Percentiles rank a stretch among this genome's conserved stretches.
phyloP scores from a whole-genome alignment of 345 rosid genomes.

The Streptanthus diversifolius region DNA sequence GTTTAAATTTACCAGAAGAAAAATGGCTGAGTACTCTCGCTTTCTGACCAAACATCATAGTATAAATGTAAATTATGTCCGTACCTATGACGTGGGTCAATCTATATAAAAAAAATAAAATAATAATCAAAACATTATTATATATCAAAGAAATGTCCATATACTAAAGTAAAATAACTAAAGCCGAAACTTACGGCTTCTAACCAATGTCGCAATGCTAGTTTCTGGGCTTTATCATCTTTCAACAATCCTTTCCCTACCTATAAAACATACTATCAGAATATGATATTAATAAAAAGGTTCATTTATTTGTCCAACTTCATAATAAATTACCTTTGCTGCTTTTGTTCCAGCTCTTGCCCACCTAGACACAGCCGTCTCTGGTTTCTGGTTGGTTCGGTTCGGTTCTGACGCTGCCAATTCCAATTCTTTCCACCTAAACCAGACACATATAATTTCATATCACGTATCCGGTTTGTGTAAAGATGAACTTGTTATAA shows the following conservation, averaged over 20 bases:
- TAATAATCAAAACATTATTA: neutral
- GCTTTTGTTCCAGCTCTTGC: conserved; percentile 91
- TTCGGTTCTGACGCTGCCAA: conserved; percentile 65
- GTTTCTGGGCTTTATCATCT: conserved; percentile 83
- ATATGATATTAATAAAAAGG: neutral
- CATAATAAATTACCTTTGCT: conserved; percentile 55
- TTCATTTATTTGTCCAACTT: neutral
- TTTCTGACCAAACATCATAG: conserved; percentile 57
- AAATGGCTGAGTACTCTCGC: conserved; percentile 64
- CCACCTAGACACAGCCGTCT: conserved; percentile 82
- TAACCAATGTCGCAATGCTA: conserved; percentile 92
- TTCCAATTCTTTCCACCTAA: conserved; percentile 92
- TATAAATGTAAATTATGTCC: conserved; percentile 75
- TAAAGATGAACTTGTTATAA: neutral
- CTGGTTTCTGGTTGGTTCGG: conserved; percentile 58
- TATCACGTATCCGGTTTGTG: neutral
- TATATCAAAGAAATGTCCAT: neutral
- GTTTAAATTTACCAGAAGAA: conserved; percentile 56
- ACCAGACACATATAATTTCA: neutral
- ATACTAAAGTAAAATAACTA: neutral
- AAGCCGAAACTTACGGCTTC: conserved; percentile 76
- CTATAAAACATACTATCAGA: conserved; percentile 30
- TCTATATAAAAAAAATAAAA: conserved; percentile 33
- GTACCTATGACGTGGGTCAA: conserved; percentile 81
- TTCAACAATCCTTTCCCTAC: conserved; percentile 86